Conservation (phyloP, 495 filamentous ascomycete species). For the Tuber microsphaerosporum region DNA sequence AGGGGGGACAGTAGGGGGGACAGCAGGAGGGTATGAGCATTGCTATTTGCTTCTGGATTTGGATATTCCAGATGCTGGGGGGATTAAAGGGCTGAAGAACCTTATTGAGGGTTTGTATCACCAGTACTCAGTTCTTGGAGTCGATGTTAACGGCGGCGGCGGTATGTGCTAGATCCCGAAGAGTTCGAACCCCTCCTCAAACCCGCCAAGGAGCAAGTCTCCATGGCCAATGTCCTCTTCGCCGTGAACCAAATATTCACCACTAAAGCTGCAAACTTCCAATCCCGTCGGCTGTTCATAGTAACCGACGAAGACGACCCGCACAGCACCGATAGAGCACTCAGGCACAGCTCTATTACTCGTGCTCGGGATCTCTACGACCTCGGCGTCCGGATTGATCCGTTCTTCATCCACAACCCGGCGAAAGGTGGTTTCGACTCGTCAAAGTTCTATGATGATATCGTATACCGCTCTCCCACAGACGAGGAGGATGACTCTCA, state of each 20-base stretch:
- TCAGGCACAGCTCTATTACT: slow-evolving; percentile 68
- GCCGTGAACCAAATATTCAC: slow-evolving; percentile 96
- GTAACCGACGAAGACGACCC: slow-evolving; percentile 94
- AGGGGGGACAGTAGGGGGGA: slow-evolving; percentile 41
- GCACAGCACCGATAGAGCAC: slow-evolving; percentile 60
- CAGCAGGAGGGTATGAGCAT: slow-evolving; percentile 63
- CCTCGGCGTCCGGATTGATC: slow-evolving; percentile 81
- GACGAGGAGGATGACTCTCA: slow-evolving; percentile 56
- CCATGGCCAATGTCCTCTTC: slow-evolving; percentile 87
- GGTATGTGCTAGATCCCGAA: slow-evolving; percentile 28
- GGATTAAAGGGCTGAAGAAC: slow-evolving; percentile 70
- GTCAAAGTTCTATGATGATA: slow-evolving; percentile 87
- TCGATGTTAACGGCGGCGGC: not conserved
- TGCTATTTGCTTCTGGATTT: slow-evolving; percentile 90
- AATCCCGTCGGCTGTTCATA: slow-evolving; percentile 83
- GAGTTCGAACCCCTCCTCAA: slow-evolving; percentile 60
- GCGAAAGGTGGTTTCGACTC: slow-evolving; percentile 67
- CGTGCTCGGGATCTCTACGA: slow-evolving; percentile 94
- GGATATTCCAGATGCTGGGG: slow-evolving; percentile 74
- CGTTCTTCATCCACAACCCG: slow-evolving; percentile 78
- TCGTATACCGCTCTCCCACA: slow-evolving; percentile 60
- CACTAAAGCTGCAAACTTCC: slow-evolving; percentile 87
- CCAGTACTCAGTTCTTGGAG: not conserved
- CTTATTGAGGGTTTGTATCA: slow-evolving; percentile 55
- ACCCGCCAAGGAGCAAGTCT: slow-evolving; percentile 57